phyloP scores from a whole-genome alignment of 2,329 filamentous ascomycete genomes.

The Alternaria conjuncta region DNA sequence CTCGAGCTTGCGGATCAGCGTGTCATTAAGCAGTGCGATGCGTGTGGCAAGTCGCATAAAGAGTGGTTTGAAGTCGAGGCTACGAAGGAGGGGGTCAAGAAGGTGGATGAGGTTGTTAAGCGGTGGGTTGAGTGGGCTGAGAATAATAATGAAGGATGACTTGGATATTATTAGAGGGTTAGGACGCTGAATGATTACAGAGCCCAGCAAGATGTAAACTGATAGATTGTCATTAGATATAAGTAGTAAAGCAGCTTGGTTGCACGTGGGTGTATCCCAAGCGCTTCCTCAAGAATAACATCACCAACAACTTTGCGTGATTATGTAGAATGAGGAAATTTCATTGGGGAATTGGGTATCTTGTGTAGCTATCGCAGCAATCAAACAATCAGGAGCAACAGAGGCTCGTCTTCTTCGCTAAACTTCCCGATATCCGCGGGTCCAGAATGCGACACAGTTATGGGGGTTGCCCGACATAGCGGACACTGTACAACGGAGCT shows the following conservation, averaged over 20 bases:
- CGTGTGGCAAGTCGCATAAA: conserved; percentile 83
- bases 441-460: conserved; percentile 2
- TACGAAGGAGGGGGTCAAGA: conserved; percentile 70
- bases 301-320: background rate
- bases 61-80: conserved; percentile 96
- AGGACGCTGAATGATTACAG: background rate
- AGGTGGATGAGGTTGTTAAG: conserved; percentile 75
- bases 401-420: conserved; percentile 7
- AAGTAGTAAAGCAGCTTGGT: background rate
- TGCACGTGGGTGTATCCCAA: background rate
- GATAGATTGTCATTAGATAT: background rate
- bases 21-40: conserved; percentile 70
- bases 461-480: conserved; percentile 26
- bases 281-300: background rate
- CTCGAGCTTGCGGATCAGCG: conserved; percentile 74
- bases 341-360: conserved; percentile 39
- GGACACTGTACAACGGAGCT: conserved; percentile 34
- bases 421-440: background rate
- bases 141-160: conserved; percentile 20
- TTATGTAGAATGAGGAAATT: conserved; percentile 8
- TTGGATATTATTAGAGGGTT: background rate
- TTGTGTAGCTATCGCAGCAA: conserved; percentile 32
- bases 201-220: background rate
- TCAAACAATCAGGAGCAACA: conserved; percentile 13
- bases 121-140: conserved; percentile 89